Evolutionary conservation across 2,329 filamentous ascomycete genomes (phyloP), one percentile per base, ranked within the genome.

Genomic region (Coleophoma cylindrospora): DNA sequence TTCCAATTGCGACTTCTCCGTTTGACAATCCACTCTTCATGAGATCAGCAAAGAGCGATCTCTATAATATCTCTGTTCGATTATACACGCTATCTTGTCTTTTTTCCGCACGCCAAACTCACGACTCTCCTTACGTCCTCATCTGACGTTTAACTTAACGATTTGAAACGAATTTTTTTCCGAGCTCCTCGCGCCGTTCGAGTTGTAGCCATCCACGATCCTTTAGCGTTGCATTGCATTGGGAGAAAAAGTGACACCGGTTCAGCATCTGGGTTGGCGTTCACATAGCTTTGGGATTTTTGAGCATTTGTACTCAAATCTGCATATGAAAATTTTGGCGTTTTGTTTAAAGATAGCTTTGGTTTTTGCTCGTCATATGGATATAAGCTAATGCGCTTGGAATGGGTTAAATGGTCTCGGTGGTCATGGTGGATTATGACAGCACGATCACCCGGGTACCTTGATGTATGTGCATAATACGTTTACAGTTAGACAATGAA

Each of bases 161-260:
- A 38, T 38, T n/a, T 38, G 14, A 14, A 38, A 44, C 50, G 41
- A 46, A 57, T 57, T 54, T 57, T 54, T 33, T 44, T 44, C 34
- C 21, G 3, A 9, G 41, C 41, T 44, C 41, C 41, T 44, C 41
- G 41, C 15, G n/a, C 22, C 32, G 32, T 38, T 27, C 41, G 41
- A 44, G 41, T 44, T 44, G 41, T 32, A 44, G 41, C 41, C 11
- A 38, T 27, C 15, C 41, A 27, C 41, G n/a, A 27, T 44, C 41
- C 21, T 44, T 44, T 34, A 44, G 41, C 41, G 41, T 44, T 44
- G 41, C 17, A 44, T 43, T 19, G 41, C 22, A 44, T 32, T 21
- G 41, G 17, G 27, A 6, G 4, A 27, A 27, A 27, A 27, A 27
- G 27, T 27, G 27, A 27, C 27, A 27, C 27, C 27, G 27, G 27